These are phyloP conservation scores for Ceratocystis cacaofunesta DNA, from an alignment of 2,329 filamentous ascomycete genomes.

Conservation along the genomic window DNA sequence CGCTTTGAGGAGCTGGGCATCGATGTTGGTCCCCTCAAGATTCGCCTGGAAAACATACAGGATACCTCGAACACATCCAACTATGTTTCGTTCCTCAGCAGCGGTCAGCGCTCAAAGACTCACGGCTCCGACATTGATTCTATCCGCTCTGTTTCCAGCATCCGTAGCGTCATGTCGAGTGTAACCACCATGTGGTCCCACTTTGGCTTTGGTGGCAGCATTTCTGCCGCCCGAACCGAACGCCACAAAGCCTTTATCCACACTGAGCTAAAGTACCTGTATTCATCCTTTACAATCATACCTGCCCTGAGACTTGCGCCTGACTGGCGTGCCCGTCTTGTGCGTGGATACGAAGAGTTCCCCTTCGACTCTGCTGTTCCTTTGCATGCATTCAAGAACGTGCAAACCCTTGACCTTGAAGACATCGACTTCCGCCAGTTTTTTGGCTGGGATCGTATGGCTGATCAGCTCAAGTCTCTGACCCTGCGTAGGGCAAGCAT, in stretches of 20 bases:
- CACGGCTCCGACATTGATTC: conserved; percentile 74
- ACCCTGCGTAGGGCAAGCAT: conserved; percentile 76
- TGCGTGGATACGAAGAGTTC: conserved; percentile 90
- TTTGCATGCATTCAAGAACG: conserved; percentile 92
- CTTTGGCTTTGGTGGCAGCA: conserved; percentile 67
- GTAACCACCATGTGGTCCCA: conserved; percentile 90
- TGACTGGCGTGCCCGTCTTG: conserved; percentile 82
- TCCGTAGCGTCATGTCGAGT: conserved; percentile 91
- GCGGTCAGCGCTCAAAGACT: conserved; percentile 65
- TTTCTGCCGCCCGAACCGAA: conserved; percentile 68
- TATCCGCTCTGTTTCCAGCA: conserved; percentile 88
- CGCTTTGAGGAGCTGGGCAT: conserved; percentile 89
- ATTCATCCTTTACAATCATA: conserved; percentile 97
- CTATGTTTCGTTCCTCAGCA: conserved; percentile 89
- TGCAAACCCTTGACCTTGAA: conserved; percentile 83
- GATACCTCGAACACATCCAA: conserved; percentile 73
- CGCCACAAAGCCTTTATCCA: conserved; percentile 76
- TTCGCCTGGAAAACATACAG: conserved; percentile 87
- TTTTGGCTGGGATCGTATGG: conserved; percentile 88
- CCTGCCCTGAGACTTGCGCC: conserved; percentile 78
- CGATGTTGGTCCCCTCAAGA: conserved; percentile 86
- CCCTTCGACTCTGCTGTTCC: conserved; percentile 96
- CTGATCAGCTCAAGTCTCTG: conserved; percentile 80
- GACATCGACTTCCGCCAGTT: conserved; percentile 95
- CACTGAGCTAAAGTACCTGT: conserved; percentile 85